Base-by-base conservation (phyloP, 1,284 basidiomycete genomes). In the Tilletia caries region DNA sequence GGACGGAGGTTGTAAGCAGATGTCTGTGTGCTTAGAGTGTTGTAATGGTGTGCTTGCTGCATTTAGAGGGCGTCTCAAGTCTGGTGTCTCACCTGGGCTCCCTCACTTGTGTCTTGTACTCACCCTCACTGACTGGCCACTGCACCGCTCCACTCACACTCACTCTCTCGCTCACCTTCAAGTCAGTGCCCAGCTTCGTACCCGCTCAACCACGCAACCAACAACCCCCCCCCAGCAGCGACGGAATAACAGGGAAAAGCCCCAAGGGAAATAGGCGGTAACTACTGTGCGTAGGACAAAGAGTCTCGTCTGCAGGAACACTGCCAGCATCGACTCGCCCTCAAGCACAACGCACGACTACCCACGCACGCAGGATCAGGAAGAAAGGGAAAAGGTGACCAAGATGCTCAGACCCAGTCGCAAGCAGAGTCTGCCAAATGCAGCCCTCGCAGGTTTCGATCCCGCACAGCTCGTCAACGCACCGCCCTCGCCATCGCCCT, bases 401-500 rank as follows among this genome's bases (percentile, higher is more conserved):
- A 44, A 15, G 29, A 62, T 62, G 58, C 58, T 62, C 32, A 25
- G 58, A 3, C 58, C 58, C 32, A 34, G 3, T 18, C 58, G 58
- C 58, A 62, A 62, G 32, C 58, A 33, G 32, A 33, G 29, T 20
- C 58, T 62, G 18, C 32, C 58, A 29, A 29, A 29, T 20, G 15
- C 58, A 33, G 58, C 20, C 10, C 58, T 62, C 58, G 58, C 29
- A 20, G 58, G 20, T 8, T 62, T 34, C 20, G 58, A 62, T 23
- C 58, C 58, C 32, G 32, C 27, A 29, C 58, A 62, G 15, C 32
- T 62, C 29, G 58, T 34, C 3, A 62, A 33, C 32, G 58, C 58
- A 33, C 58, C 58, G 29, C 58, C 58, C 20, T 62, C 58, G 18
- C 58, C 58, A 2, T 33, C 58, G 10, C 58, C 58, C 29, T 62